These are phyloP conservation scores for Fusarium ramigenum DNA, from an alignment of 2,329 filamentous ascomycete species.

Conservation along the genomic window DNA sequence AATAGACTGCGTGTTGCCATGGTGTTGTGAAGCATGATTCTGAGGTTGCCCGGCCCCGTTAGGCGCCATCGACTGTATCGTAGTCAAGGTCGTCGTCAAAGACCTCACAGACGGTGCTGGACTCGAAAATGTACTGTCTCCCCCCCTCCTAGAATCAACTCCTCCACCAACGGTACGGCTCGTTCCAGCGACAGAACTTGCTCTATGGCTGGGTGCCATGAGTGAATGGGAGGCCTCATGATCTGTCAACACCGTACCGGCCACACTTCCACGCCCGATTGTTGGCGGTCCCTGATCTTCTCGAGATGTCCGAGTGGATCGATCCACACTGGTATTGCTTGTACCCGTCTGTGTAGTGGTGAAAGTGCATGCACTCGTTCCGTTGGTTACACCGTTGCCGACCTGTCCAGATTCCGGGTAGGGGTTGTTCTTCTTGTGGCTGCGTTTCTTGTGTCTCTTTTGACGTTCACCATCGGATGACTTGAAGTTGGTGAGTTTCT, in stretches of 20 bases:
- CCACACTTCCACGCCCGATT: slow-evolving; percentile 75
- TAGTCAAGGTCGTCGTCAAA: slow-evolving; percentile 84
- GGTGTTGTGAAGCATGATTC: slow-evolving; percentile 48
- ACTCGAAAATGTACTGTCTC: slow-evolving; percentile 81
- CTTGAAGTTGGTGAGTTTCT: slow-evolving; percentile 90
- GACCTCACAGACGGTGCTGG: slow-evolving; percentile 83
- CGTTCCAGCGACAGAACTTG: slow-evolving; percentile 76
- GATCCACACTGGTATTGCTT: slow-evolving; percentile 64
- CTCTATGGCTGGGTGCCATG: slow-evolving; percentile 76
- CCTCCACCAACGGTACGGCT: slow-evolving; percentile 74
- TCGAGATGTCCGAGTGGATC: slow-evolving; percentile 68
- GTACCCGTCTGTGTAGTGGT: slow-evolving; percentile 63
- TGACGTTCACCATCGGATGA: slow-evolving; percentile 65
- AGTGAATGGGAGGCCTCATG: slow-evolving; percentile 79
- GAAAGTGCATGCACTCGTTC: slow-evolving; percentile 63
- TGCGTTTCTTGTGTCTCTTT: slow-evolving; percentile 62
- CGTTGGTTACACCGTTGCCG: slow-evolving; percentile 44
- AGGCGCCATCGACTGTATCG: slow-evolving; percentile 79
- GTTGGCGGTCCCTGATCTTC: slow-evolving; percentile 67
- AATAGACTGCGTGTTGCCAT: slow-evolving; percentile 59
- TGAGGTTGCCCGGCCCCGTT: slow-evolving; percentile 53
- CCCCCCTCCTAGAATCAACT: slow-evolving; percentile 74
- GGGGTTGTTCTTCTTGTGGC: slow-evolving; percentile 84
- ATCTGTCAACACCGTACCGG: slow-evolving; percentile 85
- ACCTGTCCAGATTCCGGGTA: slow-evolving; percentile 83